Percentiles rank a stretch among this genome's conserved stretches.
Evolutionary conservation across 305 asterid species (phyloP).

Genomic region (Coffea humblotiana): DNA sequence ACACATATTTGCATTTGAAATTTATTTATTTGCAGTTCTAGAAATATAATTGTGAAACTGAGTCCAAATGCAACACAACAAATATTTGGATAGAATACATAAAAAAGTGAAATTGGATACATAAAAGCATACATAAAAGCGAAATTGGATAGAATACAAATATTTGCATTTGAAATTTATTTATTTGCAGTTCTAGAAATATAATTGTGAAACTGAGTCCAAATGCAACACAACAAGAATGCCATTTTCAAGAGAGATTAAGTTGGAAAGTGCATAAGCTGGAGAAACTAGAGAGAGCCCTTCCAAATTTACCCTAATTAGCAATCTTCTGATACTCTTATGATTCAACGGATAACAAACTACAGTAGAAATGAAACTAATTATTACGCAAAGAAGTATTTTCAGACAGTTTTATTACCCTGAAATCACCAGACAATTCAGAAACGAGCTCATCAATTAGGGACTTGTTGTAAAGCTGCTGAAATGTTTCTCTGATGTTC

Average conservation of each 20-base stretch:
- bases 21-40: background rate
- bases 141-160: too few species aligned
- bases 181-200: background rate
- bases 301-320: background rate
- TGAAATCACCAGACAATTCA: constrained; percentile 76
- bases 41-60: background rate
- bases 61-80: background rate
- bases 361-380: too few species aligned
- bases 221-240: background rate
- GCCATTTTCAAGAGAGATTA: background rate
- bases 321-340: background rate
- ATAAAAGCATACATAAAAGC: background rate
- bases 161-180: background rate
- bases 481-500: constrained; percentile 56
- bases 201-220: background rate
- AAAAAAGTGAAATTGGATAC: background rate
- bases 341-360: background rate
- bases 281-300: background rate
- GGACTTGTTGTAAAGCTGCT: constrained; percentile 53
- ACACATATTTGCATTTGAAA: background rate
- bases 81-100: background rate
- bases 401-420: constrained; percentile 33
- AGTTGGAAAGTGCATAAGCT: background rate
- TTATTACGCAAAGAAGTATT: background rate
- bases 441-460: constrained; percentile 47